Conservation (phyloP, 1,139 yeast species). For the Pichia sp. region DNA sequence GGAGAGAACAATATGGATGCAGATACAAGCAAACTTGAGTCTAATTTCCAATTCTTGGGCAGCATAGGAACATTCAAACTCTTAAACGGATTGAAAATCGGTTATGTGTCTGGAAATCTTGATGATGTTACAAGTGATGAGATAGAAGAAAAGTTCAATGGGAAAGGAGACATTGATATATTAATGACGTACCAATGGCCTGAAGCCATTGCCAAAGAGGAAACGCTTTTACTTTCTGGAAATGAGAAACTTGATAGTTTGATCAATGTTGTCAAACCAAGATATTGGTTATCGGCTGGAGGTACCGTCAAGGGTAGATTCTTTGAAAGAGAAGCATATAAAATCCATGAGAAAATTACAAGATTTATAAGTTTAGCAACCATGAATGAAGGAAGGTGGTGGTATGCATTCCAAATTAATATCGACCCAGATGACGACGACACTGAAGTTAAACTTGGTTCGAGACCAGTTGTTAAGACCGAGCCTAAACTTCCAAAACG, state of each 20-base stretch:
- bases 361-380: constrained; percentile 65
- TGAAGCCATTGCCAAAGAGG: constrained; percentile 41
- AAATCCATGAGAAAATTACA: constrained; percentile 37
- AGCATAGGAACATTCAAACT: constrained; percentile 40
- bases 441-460: not conserved
- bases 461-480: not conserved
- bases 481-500: not conserved
- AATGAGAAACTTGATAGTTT: constrained; percentile 44
- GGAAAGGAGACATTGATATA: constrained; percentile 45
- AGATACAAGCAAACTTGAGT: not conserved
- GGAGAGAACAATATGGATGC: constrained; percentile 12
- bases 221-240: constrained; percentile 41
- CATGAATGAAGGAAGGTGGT: constrained; percentile 64
- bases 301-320: constrained; percentile 43
- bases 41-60: constrained; percentile 26
- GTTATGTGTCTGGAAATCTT: constrained; percentile 37
- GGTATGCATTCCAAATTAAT: constrained; percentile 60
- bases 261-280: constrained; percentile 47
- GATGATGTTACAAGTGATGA: constrained; percentile 23
- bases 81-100: constrained; percentile 46
- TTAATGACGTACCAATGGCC: constrained; percentile 67
- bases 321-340: constrained; percentile 57
- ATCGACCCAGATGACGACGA: not conserved
- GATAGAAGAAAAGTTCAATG: constrained; percentile 23
- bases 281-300: constrained; percentile 65